phyloP scores from a whole-genome alignment of 2,329 filamentous ascomycete genomes.

The Phialophora verrucosa region DNA sequence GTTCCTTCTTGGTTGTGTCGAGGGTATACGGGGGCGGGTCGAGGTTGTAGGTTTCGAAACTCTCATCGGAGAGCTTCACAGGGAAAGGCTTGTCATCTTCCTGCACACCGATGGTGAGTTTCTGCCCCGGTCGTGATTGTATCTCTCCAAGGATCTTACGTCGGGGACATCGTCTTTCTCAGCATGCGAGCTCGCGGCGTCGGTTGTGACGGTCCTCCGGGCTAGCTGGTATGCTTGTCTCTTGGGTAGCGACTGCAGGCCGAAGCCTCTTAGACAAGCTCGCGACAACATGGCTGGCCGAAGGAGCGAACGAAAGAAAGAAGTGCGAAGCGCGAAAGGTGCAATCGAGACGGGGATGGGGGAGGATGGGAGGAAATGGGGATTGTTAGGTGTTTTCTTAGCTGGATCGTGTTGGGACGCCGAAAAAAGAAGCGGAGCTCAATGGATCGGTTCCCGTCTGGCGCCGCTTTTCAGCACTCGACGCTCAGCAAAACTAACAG shows the following conservation, averaged over 20 bases:
- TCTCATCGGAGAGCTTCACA: slow-evolving; percentile 93
- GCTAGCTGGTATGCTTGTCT: slow-evolving; percentile 55
- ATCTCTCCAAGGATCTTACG: slow-evolving; percentile 52
- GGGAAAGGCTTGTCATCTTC: slow-evolving; percentile 93
- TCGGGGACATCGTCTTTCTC: slow-evolving; percentile 75
- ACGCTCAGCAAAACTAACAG: neutral
- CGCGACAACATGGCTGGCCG: slow-evolving; percentile 37
- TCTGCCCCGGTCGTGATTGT: neutral
- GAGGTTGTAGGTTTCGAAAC: slow-evolving; percentile 99
- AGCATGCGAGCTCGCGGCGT: slow-evolving; percentile 89
- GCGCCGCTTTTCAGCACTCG: neutral
- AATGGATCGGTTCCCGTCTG: slow-evolving; percentile 5
- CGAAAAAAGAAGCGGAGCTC: slow-evolving; percentile 26
- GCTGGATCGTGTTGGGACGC: slow-evolving; percentile 31
- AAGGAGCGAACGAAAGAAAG: slow-evolving; percentile 17
- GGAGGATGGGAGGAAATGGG: slow-evolving; percentile 12
- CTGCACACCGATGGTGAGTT: slow-evolving; percentile 54
- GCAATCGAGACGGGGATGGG: slow-evolving; percentile 9
- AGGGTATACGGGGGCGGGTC: slow-evolving; percentile 94
- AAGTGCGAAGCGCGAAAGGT: slow-evolving; percentile 20
- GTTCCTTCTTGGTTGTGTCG: slow-evolving; percentile 92
- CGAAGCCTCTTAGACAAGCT: slow-evolving; percentile 39
- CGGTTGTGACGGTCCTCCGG: slow-evolving; percentile 85
- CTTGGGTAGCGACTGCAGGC: slow-evolving; percentile 44
- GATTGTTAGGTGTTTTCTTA: slow-evolving; percentile 16